Percentiles rank a stretch among this genome's conserved stretches.
Conservation (phyloP, 768 basidiomycete species). For the Pulveroboletus frians region DNA sequence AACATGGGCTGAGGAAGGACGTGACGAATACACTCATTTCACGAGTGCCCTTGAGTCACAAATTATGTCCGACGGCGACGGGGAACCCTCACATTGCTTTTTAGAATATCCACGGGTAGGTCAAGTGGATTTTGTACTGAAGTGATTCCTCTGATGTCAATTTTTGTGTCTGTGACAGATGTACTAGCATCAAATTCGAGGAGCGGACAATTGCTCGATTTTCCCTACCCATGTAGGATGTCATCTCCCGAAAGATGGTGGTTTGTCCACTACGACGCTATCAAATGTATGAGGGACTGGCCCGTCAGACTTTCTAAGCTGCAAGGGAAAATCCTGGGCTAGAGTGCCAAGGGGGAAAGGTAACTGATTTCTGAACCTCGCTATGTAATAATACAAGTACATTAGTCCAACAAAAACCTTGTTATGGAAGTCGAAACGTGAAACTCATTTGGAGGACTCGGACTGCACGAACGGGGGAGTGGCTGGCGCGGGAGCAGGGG, state of each 20-base stretch:
- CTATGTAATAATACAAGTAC: conserved; percentile 9
- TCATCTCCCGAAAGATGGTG: conserved; percentile 5
- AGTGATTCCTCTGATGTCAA: not conserved
- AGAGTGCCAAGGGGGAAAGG: no score
- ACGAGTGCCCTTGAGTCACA: conserved; percentile 8
- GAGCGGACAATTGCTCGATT: not conserved
- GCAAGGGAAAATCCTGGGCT: not conserved
- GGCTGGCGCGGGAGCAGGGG: conserved; percentile 5
- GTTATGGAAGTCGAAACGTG: not conserved
- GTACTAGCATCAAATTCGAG: conserved; percentile 6
- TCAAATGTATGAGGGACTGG: conserved; percentile 9
- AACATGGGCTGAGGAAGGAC: not conserved
- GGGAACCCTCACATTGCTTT: conserved; percentile 9
- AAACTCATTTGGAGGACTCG: conserved; percentile 8
- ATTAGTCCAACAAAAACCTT: not conserved
- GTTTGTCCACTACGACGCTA: not conserved
- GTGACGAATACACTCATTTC: not conserved
- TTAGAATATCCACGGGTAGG: not conserved
- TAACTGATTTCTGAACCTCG: not conserved
- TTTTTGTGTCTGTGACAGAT: not conserved
- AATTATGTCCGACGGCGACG: not conserved
- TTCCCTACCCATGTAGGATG: not conserved
- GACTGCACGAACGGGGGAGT: conserved; percentile 8
- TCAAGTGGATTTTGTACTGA: not conserved
- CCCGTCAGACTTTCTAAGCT: not conserved